phyloP scores from a whole-genome alignment of 140 eudicot genomes.

The Stevia rebaudiana region DNA sequence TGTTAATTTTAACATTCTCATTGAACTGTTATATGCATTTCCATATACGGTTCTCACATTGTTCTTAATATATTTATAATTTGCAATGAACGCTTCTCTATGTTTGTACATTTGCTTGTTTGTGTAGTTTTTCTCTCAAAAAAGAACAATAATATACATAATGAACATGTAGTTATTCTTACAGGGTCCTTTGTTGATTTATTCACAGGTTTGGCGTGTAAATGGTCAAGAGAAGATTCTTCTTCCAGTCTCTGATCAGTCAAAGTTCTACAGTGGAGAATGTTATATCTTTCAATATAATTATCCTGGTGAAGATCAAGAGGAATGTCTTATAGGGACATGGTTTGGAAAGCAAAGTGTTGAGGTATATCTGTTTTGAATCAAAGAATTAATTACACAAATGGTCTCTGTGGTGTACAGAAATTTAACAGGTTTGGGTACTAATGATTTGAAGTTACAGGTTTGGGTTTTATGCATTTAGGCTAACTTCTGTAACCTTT shows the following conservation, averaged over 20 bases:
- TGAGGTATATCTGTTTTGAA: slow-evolving; percentile 43
- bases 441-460: too few relatives aligned
- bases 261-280: slow-evolving; percentile 95
- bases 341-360: slow-evolving; percentile 93
- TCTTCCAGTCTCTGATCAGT: slow-evolving; percentile 62
- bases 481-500: too few relatives aligned
- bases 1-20: too few relatives aligned
- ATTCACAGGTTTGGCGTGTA: slow-evolving; percentile 87
- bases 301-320: slow-evolving; percentile 82
- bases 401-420: too few relatives aligned
- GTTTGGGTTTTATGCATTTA: too few relatives aligned
- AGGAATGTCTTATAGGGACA: slow-evolving; percentile 84
- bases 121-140: not conserved
- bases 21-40: too few relatives aligned
- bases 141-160: slow-evolving; percentile 20
- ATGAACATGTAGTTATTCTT: slow-evolving; percentile 3
- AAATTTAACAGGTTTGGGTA: too few relatives aligned
- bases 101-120: not conserved
- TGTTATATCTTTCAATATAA: slow-evolving; percentile 88
- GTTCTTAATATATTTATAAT: too few relatives aligned
- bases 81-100: too few relatives aligned
- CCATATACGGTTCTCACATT: too few relatives aligned
- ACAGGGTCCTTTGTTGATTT: slow-evolving; percentile 1
- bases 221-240: slow-evolving; percentile 66
- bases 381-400: not conserved